phyloP scores from a whole-genome alignment of 495 filamentous ascomycete species.

The Lepidopterella palustris region DNA sequence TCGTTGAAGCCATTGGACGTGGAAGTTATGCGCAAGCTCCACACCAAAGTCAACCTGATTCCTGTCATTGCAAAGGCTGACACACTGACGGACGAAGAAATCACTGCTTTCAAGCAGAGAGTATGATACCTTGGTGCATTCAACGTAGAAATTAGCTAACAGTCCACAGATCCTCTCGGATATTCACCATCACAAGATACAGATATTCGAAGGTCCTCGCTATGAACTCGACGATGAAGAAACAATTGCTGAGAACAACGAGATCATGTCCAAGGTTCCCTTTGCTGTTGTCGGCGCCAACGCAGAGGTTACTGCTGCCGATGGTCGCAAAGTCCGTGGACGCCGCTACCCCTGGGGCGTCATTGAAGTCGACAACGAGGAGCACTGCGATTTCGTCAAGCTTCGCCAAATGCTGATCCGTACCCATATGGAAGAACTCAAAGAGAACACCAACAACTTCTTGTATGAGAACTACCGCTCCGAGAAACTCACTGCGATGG shows the following conservation, averaged over 20 bases:
- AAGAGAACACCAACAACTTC: conserved; percentile 99
- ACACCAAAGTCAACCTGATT: conserved; percentile 99
- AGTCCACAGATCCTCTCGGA: conserved; percentile 79
- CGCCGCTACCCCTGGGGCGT: conserved; percentile 97
- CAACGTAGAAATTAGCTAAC: conserved; percentile 20
- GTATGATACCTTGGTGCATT: conserved; percentile 49
- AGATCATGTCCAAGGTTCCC: conserved; percentile 99
- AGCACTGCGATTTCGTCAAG: conserved; percentile 99
- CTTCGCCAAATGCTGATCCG: conserved; percentile 99
- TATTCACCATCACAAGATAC: conserved; percentile 91
- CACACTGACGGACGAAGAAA: conserved; percentile 95
- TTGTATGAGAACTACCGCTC: conserved; percentile 99
- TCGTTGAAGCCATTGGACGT: conserved; percentile 99
- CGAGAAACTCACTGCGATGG: conserved; percentile 97
- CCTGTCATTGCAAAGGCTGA: conserved; percentile 98
- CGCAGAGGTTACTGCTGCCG: conserved; percentile 78
- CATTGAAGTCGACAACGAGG: conserved; percentile 99
- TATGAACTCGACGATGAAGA: conserved; percentile 99
- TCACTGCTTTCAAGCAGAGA: conserved; percentile 85
- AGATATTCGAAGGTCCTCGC: conserved; percentile 97
- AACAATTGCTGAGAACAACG: conserved; percentile 98
- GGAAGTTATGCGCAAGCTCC: conserved; percentile 96
- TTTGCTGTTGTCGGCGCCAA: conserved; percentile 98
- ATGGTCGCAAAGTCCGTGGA: conserved; percentile 93
- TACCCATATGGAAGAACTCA: conserved; percentile 99